A percentile compares a stretch with the other conserved stretches of the same genome.
Conservation (phyloP, 73 alveolate species). For the Paramecium octaurelia region DNA sequence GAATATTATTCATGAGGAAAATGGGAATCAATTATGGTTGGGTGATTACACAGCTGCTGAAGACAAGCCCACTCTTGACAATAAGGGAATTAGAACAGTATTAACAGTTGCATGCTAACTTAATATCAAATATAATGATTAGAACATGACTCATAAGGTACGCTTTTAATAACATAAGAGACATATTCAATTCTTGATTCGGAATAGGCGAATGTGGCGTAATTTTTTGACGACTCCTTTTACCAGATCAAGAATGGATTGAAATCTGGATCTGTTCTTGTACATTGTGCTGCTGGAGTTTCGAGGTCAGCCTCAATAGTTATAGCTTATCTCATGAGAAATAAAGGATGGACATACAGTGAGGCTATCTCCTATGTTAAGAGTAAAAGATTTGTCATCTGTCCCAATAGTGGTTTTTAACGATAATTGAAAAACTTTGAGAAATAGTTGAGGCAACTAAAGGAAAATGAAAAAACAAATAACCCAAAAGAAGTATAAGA, state of each 20-base stretch:
- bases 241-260: constrained; percentile 60
- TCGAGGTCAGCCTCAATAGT: constrained; percentile 90
- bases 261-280: constrained; percentile 74
- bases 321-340: constrained; percentile 86
- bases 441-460: constrained; percentile 30
- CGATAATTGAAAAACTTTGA: constrained; percentile 82
- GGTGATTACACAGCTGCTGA: constrained; percentile 65
- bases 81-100: constrained; percentile 42
- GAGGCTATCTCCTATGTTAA: constrained; percentile 80
- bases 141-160: neutral
- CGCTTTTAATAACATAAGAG: neutral
- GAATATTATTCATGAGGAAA: constrained; percentile 44
- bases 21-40: constrained; percentile 40
- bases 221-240: constrained; percentile 14
- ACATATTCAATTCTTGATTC: constrained; percentile 35
- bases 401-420: constrained; percentile 88
- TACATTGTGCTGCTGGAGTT: constrained; percentile 92
- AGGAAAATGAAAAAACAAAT: neutral
- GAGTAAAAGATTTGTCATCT: constrained; percentile 80
- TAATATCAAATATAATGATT: constrained; percentile 1
- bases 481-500: neutral
- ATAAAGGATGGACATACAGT: constrained; percentile 72
- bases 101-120: constrained; percentile 51
- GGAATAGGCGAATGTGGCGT: constrained; percentile 8
- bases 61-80: constrained; percentile 35